Evolutionary conservation across 2,329 filamentous ascomycete species (phyloP).

Genomic region (Chalara sp.): DNA sequence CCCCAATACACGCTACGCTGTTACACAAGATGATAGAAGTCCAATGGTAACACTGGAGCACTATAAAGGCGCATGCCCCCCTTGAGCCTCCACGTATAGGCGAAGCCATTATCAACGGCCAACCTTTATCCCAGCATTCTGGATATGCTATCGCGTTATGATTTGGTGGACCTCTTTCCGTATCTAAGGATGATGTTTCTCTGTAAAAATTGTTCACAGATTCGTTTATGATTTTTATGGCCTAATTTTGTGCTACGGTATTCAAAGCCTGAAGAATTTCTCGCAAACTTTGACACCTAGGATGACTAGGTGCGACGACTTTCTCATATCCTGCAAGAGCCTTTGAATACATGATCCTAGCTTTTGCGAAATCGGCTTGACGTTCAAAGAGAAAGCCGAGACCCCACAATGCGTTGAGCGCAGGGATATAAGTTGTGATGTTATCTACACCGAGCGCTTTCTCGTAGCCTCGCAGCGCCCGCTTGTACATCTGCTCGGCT

Average conservation of each 20-base stretch:
- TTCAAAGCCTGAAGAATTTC: not conserved
- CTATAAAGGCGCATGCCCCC: not conserved
- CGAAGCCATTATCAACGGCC: no score
- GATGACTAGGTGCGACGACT: not conserved
- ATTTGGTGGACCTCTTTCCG: not conserved
- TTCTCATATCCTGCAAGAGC: slow-evolving; percentile 1
- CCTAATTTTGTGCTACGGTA: not conserved
- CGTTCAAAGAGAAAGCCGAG: no score
- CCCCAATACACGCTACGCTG: not conserved
- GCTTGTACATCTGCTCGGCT: no score
- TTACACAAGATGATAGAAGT: not conserved
- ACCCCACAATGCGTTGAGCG: no score
- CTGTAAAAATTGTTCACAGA: not conserved
- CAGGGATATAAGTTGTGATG: not conserved
- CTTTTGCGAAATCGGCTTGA: not conserved
- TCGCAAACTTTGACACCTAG: not conserved
- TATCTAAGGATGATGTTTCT: not conserved
- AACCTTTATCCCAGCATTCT: not conserved
- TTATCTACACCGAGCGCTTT: not conserved
- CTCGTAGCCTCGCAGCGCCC: no score
- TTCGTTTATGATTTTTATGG: not conserved
- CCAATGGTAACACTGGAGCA: not conserved
- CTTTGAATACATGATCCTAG: not conserved
- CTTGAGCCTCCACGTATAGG: not conserved
- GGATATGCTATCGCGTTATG: not conserved